A percentile compares a stretch with the other conserved stretches of the same genome.
These are phyloP conservation scores for Colletotrichum salicis DNA, from an alignment of 2,329 filamentous ascomycete genomes.

Conservation along the genomic window DNA sequence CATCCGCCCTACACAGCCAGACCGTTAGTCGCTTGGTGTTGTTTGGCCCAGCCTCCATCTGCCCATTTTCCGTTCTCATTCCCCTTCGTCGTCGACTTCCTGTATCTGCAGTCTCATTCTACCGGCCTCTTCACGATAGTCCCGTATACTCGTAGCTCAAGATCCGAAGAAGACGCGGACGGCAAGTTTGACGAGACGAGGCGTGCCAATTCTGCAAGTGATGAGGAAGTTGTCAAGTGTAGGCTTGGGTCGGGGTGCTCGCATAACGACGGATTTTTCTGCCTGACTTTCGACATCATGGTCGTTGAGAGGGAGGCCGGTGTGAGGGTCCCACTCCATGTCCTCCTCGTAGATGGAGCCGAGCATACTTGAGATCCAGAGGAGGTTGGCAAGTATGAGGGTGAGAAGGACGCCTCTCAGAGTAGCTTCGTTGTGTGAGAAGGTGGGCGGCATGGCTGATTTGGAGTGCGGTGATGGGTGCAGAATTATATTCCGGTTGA, in stretches of 20 bases:
- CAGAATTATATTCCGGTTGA: background rate
- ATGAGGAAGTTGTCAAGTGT: background rate
- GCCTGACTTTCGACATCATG: too few relatives aligned
- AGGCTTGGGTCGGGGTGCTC: background rate
- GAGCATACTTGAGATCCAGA: background rate
- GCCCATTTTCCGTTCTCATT: background rate
- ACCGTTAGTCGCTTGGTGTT: too few relatives aligned
- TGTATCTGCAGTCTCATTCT: background rate
- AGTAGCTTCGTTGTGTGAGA: background rate
- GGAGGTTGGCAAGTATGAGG: constrained; percentile 1
- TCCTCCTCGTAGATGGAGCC: background rate
- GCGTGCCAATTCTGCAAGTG: background rate
- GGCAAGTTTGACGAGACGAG: background rate
- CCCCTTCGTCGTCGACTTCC: too few relatives aligned
- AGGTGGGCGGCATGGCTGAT: background rate
- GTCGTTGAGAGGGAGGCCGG: background rate
- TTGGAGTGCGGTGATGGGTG: background rate
- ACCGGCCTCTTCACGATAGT: background rate
- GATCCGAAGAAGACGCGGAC: background rate
- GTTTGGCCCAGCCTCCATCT: too few relatives aligned
- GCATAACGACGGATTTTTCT: background rate
- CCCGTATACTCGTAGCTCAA: background rate
- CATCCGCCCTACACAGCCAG: too few relatives aligned
- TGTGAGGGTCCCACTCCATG: background rate
- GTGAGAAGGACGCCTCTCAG: background rate